phyloP scores from a whole-genome alignment of 129 eudicot genomes.

The Ambrosia artemisiifolia region DNA sequence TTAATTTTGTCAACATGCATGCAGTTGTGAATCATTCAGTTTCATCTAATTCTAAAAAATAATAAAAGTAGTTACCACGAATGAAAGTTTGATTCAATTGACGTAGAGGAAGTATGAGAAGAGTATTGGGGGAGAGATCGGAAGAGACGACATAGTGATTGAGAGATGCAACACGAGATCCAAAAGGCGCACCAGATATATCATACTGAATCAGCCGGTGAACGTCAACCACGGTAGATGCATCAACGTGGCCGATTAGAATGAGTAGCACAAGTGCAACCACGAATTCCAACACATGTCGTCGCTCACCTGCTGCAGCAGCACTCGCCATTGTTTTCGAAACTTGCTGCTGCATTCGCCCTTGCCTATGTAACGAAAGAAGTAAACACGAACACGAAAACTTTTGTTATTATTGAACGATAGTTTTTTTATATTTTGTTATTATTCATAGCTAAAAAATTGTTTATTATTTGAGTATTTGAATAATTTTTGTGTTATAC shows the following conservation, averaged over 20 bases:
- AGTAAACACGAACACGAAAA: no score
- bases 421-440: no score
- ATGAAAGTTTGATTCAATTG: conserved; percentile 60
- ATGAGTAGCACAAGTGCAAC: conserved; percentile 43
- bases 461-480: no score
- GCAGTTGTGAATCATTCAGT: no score
- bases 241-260: conserved; percentile 74
- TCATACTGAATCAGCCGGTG: conserved; percentile 92
- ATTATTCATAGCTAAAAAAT: no score
- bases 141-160: conserved; percentile 88
- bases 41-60: no score
- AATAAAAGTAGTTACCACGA: conserved; percentile 39
- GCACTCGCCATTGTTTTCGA: conserved; percentile 37
- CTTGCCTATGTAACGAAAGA: no score
- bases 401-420: no score
- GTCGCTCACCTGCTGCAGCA: neutral
- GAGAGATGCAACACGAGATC: conserved; percentile 79
- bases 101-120: conserved; percentile 71
- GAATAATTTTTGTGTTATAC: no score
- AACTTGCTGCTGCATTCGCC: no score
- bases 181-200: conserved; percentile 81
- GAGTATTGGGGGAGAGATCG: conserved; percentile 83
- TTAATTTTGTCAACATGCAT: no score
- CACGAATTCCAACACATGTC: conserved; percentile 39
- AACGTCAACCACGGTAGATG: conserved; percentile 82